These are phyloP conservation scores for Pseudogymnoascus sp. DNA, from an alignment of 2,329 filamentous ascomycete species.

Conservation along the genomic window DNA sequence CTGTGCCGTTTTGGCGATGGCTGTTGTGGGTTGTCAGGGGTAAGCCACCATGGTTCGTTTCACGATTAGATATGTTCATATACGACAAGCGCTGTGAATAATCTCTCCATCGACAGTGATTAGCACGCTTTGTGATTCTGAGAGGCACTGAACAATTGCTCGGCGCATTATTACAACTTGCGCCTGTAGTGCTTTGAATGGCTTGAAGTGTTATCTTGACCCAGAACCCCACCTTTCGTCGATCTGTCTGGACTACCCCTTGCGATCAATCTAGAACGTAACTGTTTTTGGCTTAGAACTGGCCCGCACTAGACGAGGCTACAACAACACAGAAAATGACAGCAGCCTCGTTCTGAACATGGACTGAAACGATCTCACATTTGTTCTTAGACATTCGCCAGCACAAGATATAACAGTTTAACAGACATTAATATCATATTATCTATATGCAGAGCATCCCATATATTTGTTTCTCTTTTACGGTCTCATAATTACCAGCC, in stretches of 20 bases:
- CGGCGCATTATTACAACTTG: background rate
- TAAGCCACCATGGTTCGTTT: background rate
- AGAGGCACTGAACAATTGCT: background rate
- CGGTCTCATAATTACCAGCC: background rate
- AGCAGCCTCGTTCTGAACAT: background rate
- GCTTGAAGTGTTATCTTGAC: background rate
- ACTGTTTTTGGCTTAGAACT: background rate
- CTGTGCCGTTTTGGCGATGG: conserved; percentile 1
- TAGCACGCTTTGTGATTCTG: background rate
- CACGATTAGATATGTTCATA: background rate
- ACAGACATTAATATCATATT: background rate
- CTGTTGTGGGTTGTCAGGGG: background rate
- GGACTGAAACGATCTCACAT: background rate
- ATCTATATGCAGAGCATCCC: background rate
- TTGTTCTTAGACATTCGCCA: background rate
- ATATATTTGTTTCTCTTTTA: background rate
- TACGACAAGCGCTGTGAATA: background rate
- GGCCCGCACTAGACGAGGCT: background rate
- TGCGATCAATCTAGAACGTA: background rate
- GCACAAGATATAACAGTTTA: background rate
- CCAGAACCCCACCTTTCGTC: background rate
- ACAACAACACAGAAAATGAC: background rate
- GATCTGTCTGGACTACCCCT: background rate
- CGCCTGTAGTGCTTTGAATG: background rate
- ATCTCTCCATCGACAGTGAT: background rate